A percentile compares a stretch with the other conserved stretches of the same genome.
These are phyloP conservation scores for Alternaria sp. DNA, from an alignment of 2,329 filamentous ascomycete genomes.

Conservation along the genomic window DNA sequence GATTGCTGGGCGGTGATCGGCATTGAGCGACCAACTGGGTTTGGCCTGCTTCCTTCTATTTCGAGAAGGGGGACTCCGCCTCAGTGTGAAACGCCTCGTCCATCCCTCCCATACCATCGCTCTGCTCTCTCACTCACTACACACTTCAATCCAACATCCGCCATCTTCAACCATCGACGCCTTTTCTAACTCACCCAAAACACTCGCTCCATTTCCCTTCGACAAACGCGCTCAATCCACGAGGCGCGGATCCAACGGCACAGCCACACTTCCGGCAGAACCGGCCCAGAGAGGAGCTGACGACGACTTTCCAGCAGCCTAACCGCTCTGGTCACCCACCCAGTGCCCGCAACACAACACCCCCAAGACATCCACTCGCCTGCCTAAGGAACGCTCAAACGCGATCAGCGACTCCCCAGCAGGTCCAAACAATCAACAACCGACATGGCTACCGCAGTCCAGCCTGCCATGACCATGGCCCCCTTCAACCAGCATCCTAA, in stretches of 20 bases:
- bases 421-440: constrained; percentile 21
- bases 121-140: constrained; percentile 6
- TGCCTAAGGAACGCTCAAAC: constrained; percentile 37
- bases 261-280: constrained; percentile 44
- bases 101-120: constrained; percentile 13
- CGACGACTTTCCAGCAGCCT: constrained; percentile 48
- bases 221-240: background rate
- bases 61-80: constrained; percentile 23
- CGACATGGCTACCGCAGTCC: constrained; percentile 49
- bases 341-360: constrained; percentile 28
- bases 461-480: constrained; percentile 48
- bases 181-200: background rate
- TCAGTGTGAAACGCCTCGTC: constrained; percentile 29
- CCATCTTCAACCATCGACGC: background rate
- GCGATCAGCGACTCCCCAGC: constrained; percentile 21
- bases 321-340: constrained; percentile 37
- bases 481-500: constrained; percentile 43
- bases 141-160: constrained; percentile 6
- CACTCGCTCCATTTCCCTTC: background rate
- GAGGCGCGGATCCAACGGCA: constrained; percentile 21
- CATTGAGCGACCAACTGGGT: constrained; percentile 15
- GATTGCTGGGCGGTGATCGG: constrained; percentile 14
- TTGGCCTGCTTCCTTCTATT: constrained; percentile 26
- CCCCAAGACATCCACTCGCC: constrained; percentile 35
- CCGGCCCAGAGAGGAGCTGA: constrained; percentile 48